Evolutionary conservation across 441 rosid species (phyloP), one percentile per base, ranked within the genome.

Genomic region (Breynia disticha): DNA sequence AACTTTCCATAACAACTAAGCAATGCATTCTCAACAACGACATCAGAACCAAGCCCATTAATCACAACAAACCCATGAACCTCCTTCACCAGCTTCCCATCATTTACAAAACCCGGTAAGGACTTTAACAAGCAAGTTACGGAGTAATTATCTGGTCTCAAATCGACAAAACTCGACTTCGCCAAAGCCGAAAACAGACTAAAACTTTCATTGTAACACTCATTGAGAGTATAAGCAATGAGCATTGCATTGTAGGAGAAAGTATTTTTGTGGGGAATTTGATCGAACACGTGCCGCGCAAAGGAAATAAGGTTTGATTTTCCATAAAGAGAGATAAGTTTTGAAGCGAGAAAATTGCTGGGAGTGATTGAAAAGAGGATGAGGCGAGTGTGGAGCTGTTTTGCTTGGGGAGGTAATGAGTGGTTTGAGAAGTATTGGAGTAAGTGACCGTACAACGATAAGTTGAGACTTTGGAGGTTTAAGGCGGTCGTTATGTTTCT

Each of bases 171-270:
- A 61, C 46, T 44, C 8, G 71, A 61, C 6, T 50, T 43, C 44
- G 72, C 28, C 67, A 81, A 65, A 0, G 68, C 66, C 19, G 76
- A 68, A 69, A 87, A 87, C 63, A 90, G 51, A 56, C 64, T 63
- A 15, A 83, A 48, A 7, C 78, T 72, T 16, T 81, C 78, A 1
- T 5, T 7, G 64, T 75, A 82, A 79, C 65, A 66, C 54, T 78
- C 67, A 32, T 79, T 84, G 16, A 74, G 67, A 38, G 79, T 50
- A 61, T 78, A 83, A 1, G 90, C 80, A 4, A 90, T 81, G 65
- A 90, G 79, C 66, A 84, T 62, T 13, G 97, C 84, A 61, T 87
- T 90, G 60, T 72, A 87, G n/a, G 95, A 74, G 81, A 90, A 87
- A 35, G 74, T 64, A 58, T 66, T 83, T 64, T 51, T 64, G 0